phyloP scores from a whole-genome alignment of 192 early-diverging fungal species.

The Rhizophagus prolifer region DNA sequence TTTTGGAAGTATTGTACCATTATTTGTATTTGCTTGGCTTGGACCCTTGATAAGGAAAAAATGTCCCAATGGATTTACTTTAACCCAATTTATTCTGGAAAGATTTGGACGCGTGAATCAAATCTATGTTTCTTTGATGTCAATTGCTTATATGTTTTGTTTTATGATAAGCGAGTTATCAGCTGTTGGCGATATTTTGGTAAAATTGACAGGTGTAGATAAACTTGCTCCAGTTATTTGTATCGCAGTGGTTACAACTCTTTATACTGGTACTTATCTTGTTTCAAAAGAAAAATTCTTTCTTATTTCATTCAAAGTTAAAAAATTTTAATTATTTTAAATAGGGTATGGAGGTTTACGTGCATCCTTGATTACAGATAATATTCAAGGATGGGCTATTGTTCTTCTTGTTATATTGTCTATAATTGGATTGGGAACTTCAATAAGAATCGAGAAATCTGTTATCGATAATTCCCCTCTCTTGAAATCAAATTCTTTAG shows the following conservation, averaged over 20 bases:
- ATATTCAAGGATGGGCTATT: slow-evolving; percentile 51
- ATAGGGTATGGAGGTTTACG: slow-evolving; percentile 55
- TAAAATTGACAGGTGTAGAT: slow-evolving; percentile 48
- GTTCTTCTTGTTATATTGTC: slow-evolving; percentile 50
- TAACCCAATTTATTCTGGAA: slow-evolving; percentile 58
- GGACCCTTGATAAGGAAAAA: slow-evolving; percentile 57
- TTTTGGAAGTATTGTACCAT: slow-evolving; percentile 51
- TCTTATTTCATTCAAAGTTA: background rate
- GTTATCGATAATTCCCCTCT: slow-evolving; percentile 44
- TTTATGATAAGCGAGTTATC: slow-evolving; percentile 64
- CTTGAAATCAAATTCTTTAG: slow-evolving; percentile 55
- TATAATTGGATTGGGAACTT: slow-evolving; percentile 45
- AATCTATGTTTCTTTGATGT: slow-evolving; percentile 51
- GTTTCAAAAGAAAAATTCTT: background rate
- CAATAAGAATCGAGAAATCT: slow-evolving; percentile 42
- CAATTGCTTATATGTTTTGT: slow-evolving; percentile 57
- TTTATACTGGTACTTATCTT: slow-evolving; percentile 47
- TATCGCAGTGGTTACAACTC: slow-evolving; percentile 55
- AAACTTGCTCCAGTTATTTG: slow-evolving; percentile 52
- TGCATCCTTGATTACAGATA: slow-evolving; percentile 59
- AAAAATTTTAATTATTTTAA: background rate
- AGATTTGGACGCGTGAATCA: slow-evolving; percentile 58
- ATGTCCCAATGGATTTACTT: slow-evolving; percentile 59
- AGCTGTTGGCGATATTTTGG: slow-evolving; percentile 50
- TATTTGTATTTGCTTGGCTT: slow-evolving; percentile 54